Conservation (phyloP, 2,329 filamentous ascomycete genomes). For the Colletotrichum karsti region DNA sequence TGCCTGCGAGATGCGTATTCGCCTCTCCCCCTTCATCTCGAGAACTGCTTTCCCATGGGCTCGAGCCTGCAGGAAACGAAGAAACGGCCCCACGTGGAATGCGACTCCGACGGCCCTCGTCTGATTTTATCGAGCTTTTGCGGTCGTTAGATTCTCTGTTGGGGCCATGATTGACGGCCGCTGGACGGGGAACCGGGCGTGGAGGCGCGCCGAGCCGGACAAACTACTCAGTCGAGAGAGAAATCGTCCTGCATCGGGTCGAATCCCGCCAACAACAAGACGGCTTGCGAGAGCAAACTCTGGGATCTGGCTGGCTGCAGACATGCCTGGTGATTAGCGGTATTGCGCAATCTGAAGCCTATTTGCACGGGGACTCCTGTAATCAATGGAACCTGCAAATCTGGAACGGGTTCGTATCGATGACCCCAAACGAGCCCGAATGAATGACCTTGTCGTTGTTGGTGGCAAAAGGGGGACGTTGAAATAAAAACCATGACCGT, state of each 20-base stretch:
- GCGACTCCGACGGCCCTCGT: background rate
- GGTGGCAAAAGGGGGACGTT: slow-evolving; percentile 1
- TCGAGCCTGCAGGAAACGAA: background rate
- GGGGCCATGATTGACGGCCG: slow-evolving; percentile 3
- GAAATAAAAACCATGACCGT: background rate
- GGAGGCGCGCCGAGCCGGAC: slow-evolving; percentile 6
- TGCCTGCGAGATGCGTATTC: slow-evolving; percentile 15
- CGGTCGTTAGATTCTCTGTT: background rate
- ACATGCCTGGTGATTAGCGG: background rate
- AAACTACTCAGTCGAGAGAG: background rate
- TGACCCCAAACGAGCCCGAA: background rate
- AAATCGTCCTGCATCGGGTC: background rate
- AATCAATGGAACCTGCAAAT: background rate
- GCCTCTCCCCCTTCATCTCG: slow-evolving; percentile 17
- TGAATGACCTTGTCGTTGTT: background rate
- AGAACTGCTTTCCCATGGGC: background rate
- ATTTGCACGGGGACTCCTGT: background rate
- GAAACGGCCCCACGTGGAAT: slow-evolving; percentile 1
- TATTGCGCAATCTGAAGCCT: background rate
- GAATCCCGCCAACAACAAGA: background rate
- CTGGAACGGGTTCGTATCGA: background rate
- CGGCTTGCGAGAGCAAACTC: background rate
- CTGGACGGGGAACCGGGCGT: background rate
- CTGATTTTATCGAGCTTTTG: background rate
- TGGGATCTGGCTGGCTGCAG: background rate